phyloP scores from a whole-genome alignment of 2,329 filamentous ascomycete genomes.

The Arthrobotrys sphaeroides region DNA sequence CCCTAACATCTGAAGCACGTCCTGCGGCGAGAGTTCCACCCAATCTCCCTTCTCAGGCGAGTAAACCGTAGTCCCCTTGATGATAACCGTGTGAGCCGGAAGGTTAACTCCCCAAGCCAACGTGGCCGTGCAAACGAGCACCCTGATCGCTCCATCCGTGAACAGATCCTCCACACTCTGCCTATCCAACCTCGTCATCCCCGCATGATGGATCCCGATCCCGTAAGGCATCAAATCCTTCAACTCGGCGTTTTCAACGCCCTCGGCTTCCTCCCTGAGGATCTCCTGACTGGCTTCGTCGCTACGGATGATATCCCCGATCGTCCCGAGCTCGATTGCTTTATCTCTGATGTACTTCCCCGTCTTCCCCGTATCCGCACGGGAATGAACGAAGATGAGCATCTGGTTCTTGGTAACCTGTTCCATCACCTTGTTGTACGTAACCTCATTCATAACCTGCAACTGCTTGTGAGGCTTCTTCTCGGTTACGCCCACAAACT shows the following conservation, averaged over 20 bases:
- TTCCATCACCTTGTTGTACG: conserved; percentile 95
- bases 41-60: conserved; percentile 98
- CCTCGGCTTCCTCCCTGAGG: conserved; percentile 80
- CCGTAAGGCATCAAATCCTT: conserved; percentile 96
- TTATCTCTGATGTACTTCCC: conserved; percentile 96
- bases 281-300: conserved; percentile 93
- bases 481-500: conserved; percentile 96
- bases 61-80: conserved; percentile 98
- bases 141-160: conserved; percentile 87
- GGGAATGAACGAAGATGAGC: conserved; percentile 98
- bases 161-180: conserved; percentile 96
- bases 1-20: conserved; percentile 98
- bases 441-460: conserved; percentile 99
- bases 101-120: conserved; percentile 98
- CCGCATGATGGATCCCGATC: conserved; percentile 97
- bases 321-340: conserved; percentile 94
- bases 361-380: conserved; percentile 98
- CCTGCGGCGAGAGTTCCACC: conserved; percentile 96
- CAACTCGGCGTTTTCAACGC: conserved; percentile 81
- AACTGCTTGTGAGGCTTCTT: conserved; percentile 99
- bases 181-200: conserved; percentile 94
- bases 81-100: conserved; percentile 96
- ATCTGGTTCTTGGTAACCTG: conserved; percentile 94
- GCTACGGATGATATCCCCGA: conserved; percentile 90
- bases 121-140: conserved; percentile 97